These are phyloP conservation scores for Colletotrichum paranaense DNA, from an alignment of 2,329 filamentous ascomycete genomes.

Conservation along the genomic window DNA sequence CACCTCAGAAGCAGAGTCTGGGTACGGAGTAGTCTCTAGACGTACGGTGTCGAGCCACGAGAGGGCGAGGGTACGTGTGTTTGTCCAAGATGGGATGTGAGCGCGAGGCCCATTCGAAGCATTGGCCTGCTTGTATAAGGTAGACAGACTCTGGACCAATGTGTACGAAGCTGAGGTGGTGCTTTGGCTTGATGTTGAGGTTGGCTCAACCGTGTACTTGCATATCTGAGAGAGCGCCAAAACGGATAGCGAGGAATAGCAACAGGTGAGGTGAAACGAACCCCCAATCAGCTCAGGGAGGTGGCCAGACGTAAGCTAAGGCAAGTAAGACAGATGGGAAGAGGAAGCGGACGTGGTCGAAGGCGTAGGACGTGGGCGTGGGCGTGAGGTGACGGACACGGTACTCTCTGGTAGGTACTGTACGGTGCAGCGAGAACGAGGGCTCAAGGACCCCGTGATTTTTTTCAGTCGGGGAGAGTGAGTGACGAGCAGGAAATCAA, in stretches of 20 bases:
- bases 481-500: slow-evolving; percentile 32
- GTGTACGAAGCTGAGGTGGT: slow-evolving; percentile 16
- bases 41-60: slow-evolving; percentile 15
- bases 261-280: not conserved
- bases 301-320: slow-evolving; percentile 4
- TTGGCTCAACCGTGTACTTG: slow-evolving; percentile 10
- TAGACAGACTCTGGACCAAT: slow-evolving; percentile 20
- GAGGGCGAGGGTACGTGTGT: slow-evolving; percentile 22
- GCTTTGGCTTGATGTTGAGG: slow-evolving; percentile 14
- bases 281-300: not conserved
- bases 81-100: slow-evolving; percentile 31
- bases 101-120: slow-evolving; percentile 26
- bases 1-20: slow-evolving; percentile 16
- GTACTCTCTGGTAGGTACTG: not conserved
- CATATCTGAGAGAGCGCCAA: slow-evolving; percentile 6
- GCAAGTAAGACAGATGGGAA: not conserved
- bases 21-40: not conserved
- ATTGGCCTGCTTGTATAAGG: slow-evolving; percentile 8
- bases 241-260: not conserved
- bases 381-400: slow-evolving; percentile 8
- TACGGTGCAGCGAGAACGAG: slow-evolving; percentile 4
- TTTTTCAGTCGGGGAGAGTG: slow-evolving; percentile 2
- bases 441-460: slow-evolving; percentile 25
- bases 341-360: not conserved
- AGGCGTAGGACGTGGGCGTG: not conserved